A percentile compares a stretch with the other conserved stretches of the same genome.
phyloP scores from a whole-genome alignment of 2,329 filamentous ascomycete genomes.

The Neopestalotiopsis clavispora region DNA sequence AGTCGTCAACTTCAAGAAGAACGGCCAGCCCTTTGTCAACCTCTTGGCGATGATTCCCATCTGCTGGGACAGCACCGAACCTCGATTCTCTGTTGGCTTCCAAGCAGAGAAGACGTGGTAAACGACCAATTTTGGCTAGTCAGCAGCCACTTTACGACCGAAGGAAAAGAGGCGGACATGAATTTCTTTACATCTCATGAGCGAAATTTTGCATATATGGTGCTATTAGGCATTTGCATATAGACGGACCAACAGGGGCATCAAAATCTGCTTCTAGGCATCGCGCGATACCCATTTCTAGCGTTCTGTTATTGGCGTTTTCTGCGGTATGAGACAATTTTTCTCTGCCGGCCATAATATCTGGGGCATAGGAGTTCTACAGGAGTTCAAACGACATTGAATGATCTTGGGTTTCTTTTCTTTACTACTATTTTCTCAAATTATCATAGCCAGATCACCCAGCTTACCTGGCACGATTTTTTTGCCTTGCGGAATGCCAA shows the following conservation, averaged over 20 bases:
- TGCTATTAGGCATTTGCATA: constrained; percentile 27
- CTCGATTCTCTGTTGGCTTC: constrained; percentile 81
- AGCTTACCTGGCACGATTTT: too few species aligned
- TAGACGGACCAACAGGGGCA: constrained; percentile 19
- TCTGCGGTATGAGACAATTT: not conserved
- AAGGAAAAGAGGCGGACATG: not conserved
- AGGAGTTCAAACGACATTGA: not conserved
- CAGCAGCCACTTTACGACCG: not conserved
- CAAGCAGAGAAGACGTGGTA: constrained; percentile 60
- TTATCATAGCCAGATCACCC: too few species aligned
- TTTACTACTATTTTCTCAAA: too few species aligned
- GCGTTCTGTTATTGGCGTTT: not conserved
- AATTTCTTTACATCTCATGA: not conserved
- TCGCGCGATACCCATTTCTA: constrained; percentile 30
- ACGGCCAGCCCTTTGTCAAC: constrained; percentile 81
- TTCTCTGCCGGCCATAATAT: not conserved
- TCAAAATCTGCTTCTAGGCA: constrained; percentile 32
- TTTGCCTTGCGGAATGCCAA: too few species aligned
- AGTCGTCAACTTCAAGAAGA: constrained; percentile 81
- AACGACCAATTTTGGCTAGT: not conserved
- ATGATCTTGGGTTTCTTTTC: not conserved
- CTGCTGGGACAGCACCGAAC: constrained; percentile 65
- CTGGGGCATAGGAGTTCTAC: not conserved
- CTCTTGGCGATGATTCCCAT: constrained; percentile 86
- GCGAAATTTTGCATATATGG: constrained; percentile 12